A percentile compares a stretch with the other conserved stretches of the same genome.
Conservation (phyloP, 2,329 filamentous ascomycete genomes). For the Mycosphaerella arachidis region DNA sequence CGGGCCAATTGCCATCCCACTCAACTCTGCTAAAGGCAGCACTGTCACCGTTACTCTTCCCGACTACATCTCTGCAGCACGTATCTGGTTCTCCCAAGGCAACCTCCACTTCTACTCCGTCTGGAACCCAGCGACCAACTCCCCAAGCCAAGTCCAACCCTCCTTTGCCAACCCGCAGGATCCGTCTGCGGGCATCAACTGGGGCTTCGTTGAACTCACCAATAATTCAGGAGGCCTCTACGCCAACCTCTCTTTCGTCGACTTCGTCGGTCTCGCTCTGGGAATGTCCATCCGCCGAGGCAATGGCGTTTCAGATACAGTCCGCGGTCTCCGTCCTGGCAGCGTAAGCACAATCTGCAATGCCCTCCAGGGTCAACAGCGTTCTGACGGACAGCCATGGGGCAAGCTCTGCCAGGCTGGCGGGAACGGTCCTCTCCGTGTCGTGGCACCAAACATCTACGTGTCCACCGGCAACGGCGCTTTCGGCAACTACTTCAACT, state of each 20-base stretch:
- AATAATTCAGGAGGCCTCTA: conserved; percentile 26
- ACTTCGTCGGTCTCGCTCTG: conserved; percentile 42
- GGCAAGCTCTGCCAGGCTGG: conserved; percentile 53
- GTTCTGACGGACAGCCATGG: conserved; percentile 57
- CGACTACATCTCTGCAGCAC: conserved; percentile 37
- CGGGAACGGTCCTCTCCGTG: conserved; percentile 36
- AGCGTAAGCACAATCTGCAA: conserved; percentile 55
- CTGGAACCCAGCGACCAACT: conserved; percentile 23
- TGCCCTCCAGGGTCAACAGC: conserved; percentile 52
- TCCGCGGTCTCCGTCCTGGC: conserved; percentile 56
- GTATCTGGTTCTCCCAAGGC: conserved; percentile 45
- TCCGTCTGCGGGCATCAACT: conserved; percentile 39
- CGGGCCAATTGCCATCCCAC: conserved; percentile 37
- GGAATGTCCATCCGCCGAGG: conserved; percentile 51
- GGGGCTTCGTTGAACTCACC: conserved; percentile 43
- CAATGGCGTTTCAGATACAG: conserved; percentile 40
- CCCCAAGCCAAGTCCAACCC: conserved; percentile 46
- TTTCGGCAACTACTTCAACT: conserved; percentile 49
- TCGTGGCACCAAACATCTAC: conserved; percentile 40
- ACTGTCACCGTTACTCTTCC: conserved; percentile 39
- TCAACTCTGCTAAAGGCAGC: conserved; percentile 34
- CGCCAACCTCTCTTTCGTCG: conserved; percentile 13
- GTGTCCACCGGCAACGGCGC: conserved; percentile 42
- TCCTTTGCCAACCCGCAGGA: conserved; percentile 39
- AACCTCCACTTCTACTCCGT: conserved; percentile 43